These are phyloP conservation scores for Fraxinus dipetala DNA, from an alignment of 305 asterid genomes.

Conservation along the genomic window DNA sequence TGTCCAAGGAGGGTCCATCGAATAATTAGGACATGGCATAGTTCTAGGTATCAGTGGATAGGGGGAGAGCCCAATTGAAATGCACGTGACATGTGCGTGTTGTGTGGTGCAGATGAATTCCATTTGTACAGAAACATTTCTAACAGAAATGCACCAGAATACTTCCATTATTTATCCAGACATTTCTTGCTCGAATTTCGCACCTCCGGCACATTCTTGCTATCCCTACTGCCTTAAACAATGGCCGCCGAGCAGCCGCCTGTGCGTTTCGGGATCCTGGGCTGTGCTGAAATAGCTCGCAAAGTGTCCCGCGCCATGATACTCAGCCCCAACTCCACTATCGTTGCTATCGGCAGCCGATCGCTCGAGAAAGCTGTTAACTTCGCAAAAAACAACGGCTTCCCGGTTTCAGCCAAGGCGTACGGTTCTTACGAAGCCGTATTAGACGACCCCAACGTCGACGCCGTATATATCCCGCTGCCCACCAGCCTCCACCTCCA, in stretches of 20 bases:
- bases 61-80: neutral
- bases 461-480: slow-evolving; percentile 74
- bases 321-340: slow-evolving; percentile 29
- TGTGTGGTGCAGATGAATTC: neutral
- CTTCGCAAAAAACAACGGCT: slow-evolving; percentile 19
- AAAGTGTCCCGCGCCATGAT: slow-evolving; percentile 39
- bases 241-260: slow-evolving; percentile 11
- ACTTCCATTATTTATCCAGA: neutral
- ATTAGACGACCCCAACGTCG: slow-evolving; percentile 69
- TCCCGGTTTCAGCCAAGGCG: slow-evolving; percentile 35
- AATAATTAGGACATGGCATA: too few species aligned
- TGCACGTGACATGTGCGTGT: neutral
- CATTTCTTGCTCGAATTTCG: neutral
- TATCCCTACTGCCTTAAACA: neutral
- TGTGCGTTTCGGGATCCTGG: slow-evolving; percentile 37
- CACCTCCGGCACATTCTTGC: neutral
- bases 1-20: neutral
- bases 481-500: slow-evolving; percentile 71
- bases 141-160: too few species aligned
- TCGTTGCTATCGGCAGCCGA: slow-evolving; percentile 45
- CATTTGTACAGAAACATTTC: too few species aligned
- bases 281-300: slow-evolving; percentile 43
- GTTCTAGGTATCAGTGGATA: neutral
- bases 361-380: slow-evolving; percentile 33
- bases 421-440: slow-evolving; percentile 71